phyloP scores from a whole-genome alignment of 768 basidiomycete genomes.

The Serendipita indica region DNA sequence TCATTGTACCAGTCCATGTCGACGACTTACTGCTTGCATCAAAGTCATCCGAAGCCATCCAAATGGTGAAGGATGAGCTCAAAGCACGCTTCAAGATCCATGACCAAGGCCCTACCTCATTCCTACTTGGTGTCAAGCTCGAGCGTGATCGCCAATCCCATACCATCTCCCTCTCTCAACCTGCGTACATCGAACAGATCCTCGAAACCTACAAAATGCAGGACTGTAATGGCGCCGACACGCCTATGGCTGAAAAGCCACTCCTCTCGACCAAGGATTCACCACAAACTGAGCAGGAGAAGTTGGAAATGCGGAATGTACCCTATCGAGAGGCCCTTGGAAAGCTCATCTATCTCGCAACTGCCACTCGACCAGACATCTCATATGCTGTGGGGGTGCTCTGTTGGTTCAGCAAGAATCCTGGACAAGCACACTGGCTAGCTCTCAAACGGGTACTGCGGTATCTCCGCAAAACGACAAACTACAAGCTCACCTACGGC shows the following conservation, averaged over 20 bases:
- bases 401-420: slow-evolving; percentile 5
- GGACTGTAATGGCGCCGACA: slow-evolving; percentile 15
- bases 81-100: slow-evolving; percentile 7
- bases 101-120: background rate
- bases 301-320: slow-evolving; percentile 12
- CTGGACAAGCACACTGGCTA: background rate
- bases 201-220: slow-evolving; percentile 17
- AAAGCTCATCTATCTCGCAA: slow-evolving; percentile 19
- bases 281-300: background rate
- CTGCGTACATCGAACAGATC: slow-evolving; percentile 15
- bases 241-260: slow-evolving; percentile 16
- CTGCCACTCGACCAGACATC: slow-evolving; percentile 28
- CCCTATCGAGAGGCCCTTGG: slow-evolving; percentile 20
- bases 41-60: background rate
- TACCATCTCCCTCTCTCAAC: slow-evolving; percentile 16
- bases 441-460: slow-evolving; percentile 9
- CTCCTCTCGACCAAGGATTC: slow-evolving; percentile 7
- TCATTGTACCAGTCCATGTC: slow-evolving; percentile 3
- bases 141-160: slow-evolving; percentile 17
- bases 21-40: slow-evolving; percentile 4
- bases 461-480: background rate
- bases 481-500: background rate
- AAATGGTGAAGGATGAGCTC: background rate
- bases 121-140: slow-evolving; percentile 3
- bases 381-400: slow-evolving; percentile 22